Evolutionary conservation across 169 alveolate genomes (phyloP).

Genomic region (Cystoisospora suis): DNA sequence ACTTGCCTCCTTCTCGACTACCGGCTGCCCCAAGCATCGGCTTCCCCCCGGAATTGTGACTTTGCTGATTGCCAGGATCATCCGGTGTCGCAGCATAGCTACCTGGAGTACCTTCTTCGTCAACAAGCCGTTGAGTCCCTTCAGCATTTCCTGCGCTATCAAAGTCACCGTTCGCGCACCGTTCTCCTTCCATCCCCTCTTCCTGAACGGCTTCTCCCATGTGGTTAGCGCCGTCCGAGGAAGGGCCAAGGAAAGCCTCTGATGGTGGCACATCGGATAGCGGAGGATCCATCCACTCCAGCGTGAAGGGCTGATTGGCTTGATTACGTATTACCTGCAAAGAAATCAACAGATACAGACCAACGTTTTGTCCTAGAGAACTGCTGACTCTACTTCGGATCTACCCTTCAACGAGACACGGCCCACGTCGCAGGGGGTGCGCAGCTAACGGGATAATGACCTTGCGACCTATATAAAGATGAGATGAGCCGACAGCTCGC

Average conservation of each 20-base stretch:
- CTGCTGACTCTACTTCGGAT: neutral
- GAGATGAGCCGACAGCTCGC: neutral
- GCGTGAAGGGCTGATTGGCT: neutral
- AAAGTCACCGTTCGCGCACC: no score
- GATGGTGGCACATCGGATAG: neutral
- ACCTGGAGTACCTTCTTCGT: neutral
- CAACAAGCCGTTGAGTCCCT: neutral
- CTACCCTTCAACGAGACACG: neutral
- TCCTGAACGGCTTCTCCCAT: neutral
- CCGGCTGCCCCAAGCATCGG: neutral
- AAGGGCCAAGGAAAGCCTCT: neutral
- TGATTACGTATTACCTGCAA: neutral
- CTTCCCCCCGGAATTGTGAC: no score
- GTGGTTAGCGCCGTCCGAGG: neutral
- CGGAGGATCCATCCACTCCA: conserved; percentile 40
- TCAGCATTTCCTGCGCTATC: neutral
- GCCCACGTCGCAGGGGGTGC: neutral
- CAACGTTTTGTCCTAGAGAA: neutral
- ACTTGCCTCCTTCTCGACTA: neutral
- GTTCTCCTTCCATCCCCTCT: no score
- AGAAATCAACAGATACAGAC: neutral
- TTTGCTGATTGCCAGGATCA: neutral
- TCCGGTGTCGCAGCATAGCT: neutral
- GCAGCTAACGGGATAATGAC: neutral
- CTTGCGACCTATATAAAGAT: neutral